Conservation (phyloP, 2,329 filamentous ascomycete genomes). For the Neoascochyta sp. region DNA sequence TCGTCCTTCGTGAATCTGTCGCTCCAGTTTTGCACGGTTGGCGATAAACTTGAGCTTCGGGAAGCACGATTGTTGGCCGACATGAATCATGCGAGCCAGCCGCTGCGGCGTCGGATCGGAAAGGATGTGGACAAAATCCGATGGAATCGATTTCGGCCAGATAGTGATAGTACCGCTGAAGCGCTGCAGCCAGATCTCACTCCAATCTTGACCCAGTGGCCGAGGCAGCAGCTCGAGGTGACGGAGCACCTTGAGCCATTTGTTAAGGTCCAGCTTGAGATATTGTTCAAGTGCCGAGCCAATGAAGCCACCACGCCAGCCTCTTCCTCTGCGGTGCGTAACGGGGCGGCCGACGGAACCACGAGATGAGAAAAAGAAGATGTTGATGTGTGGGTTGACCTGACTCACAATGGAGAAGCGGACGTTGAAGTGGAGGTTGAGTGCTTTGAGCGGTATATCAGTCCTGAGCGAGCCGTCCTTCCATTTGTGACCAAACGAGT, state of each 20-base stretch:
- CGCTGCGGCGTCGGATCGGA: conserved; percentile 73
- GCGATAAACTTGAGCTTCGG: conserved; percentile 87
- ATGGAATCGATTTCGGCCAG: conserved; percentile 77
- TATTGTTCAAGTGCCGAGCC: conserved; percentile 91
- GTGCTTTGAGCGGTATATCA: conserved; percentile 88
- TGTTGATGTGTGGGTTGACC: conserved; percentile 96
- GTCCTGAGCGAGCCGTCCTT: conserved; percentile 94
- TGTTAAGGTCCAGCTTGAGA: conserved; percentile 92
- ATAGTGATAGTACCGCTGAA: conserved; percentile 95
- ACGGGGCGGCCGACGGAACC: conserved; percentile 90
- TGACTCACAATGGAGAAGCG: conserved; percentile 87
- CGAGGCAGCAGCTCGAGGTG: conserved; percentile 89
- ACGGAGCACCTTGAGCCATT: conserved; percentile 93
- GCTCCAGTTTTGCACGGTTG: conserved; percentile 82
- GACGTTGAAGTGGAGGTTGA: conserved; percentile 97
- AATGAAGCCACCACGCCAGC: conserved; percentile 93
- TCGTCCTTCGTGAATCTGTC: conserved; percentile 57
- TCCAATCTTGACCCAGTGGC: conserved; percentile 93
- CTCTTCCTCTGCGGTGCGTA: conserved; percentile 85
- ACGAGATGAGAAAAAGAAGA: conserved; percentile 96
- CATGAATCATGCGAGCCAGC: conserved; percentile 82
- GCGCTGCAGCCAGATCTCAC: conserved; percentile 89
- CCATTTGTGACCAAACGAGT: conserved; percentile 98
- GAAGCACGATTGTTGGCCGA: conserved; percentile 84
- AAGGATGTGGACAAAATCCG: conserved; percentile 83